phyloP scores from a whole-genome alignment of 495 filamentous ascomycete genomes.

The Cetradonia linearis region DNA sequence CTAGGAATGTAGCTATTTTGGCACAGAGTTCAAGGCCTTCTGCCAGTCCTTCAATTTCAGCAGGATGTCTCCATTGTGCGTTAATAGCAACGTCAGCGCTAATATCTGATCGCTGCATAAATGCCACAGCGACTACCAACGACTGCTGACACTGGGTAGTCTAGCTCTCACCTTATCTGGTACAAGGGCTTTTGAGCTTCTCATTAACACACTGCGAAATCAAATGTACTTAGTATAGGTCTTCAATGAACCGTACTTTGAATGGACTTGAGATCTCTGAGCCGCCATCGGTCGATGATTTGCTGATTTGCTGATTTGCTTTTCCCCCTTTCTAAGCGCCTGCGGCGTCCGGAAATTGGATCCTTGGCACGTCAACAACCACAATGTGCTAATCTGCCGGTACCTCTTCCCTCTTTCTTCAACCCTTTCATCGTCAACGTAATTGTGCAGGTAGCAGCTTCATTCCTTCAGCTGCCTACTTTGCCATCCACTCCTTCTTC shows the following conservation, averaged over 20 bases:
- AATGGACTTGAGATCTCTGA: neutral
- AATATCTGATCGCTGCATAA: neutral
- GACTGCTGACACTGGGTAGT: neutral
- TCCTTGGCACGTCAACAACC: conserved; percentile 13
- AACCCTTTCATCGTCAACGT: conserved; percentile 19
- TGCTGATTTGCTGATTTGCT: neutral
- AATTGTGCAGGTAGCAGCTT: conserved; percentile 57
- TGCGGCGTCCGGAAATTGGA: conserved; percentile 6
- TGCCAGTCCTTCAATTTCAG: neutral
- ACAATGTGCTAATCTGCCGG: conserved; percentile 27
- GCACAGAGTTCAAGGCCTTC: neutral
- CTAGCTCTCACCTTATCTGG: no score
- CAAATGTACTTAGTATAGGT: neutral
- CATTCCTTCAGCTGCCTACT: conserved; percentile 68
- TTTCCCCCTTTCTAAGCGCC: conserved; percentile 7
- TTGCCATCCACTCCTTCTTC: conserved; percentile 44
- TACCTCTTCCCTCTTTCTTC: conserved; percentile 14
- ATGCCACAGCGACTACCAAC: neutral
- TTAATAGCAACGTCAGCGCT: neutral
- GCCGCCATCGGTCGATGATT: neutral
- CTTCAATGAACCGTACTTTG: neutral
- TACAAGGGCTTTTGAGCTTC: neutral
- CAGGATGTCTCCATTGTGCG: neutral
- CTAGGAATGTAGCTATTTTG: conserved; percentile 26
- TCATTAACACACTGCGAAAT: neutral